Conservation (phyloP, 257 asterid genomes). For the Datura wrightii region DNA sequence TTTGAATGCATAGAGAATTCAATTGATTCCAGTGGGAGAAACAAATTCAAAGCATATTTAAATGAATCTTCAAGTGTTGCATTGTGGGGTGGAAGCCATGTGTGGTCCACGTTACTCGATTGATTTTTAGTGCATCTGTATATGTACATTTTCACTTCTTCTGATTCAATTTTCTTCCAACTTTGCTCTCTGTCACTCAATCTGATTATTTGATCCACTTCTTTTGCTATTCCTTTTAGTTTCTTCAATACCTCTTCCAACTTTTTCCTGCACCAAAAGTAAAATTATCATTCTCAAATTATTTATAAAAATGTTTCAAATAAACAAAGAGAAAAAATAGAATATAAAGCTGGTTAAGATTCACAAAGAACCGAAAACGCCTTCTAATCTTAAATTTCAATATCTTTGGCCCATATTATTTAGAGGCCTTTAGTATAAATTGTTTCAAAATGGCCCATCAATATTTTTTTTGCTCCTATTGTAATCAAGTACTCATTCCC, state of each 20-base stretch:
- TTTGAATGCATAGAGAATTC: constrained; percentile 36
- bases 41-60: constrained; percentile 52
- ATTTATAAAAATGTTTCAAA: neutral
- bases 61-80: constrained; percentile 40
- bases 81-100: constrained; percentile 17
- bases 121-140: constrained; percentile 50
- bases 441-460: too few species aligned
- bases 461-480: too few species aligned
- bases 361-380: neutral
- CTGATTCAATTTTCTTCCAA: constrained; percentile 33
- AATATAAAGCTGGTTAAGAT: neutral
- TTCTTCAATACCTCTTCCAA: constrained; percentile 43
- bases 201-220: constrained; percentile 43
- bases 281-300: neutral
- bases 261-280: constrained; percentile 47
- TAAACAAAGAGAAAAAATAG: neutral
- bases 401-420: too few species aligned
- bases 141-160: constrained; percentile 45
- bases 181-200: constrained; percentile 29
- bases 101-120: neutral
- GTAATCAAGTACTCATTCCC: too few species aligned
- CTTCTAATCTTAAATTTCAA: too few species aligned
- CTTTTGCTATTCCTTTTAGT: constrained; percentile 50
- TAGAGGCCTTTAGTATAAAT: too few species aligned
- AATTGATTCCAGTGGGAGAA: constrained; percentile 49